Percentiles rank a stretch among this genome's conserved stretches.
Evolutionary conservation across 441 rosid genomes (phyloP).

Genomic region (Arabidopsis hybrid): DNA sequence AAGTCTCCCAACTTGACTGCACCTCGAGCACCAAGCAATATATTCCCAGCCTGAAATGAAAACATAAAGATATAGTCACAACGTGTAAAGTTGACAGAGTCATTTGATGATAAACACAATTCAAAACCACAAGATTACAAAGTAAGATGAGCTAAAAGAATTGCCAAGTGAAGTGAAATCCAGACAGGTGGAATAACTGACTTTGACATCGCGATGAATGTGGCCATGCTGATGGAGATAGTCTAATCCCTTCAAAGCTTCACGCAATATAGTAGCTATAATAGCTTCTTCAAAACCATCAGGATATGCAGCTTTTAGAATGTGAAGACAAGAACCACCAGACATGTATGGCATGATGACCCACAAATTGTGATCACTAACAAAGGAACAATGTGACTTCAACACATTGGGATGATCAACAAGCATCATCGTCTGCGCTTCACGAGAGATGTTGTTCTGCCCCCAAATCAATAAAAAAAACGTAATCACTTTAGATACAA

Average conservation of each 20-base stretch:
- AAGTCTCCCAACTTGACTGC: slow-evolving; percentile 91
- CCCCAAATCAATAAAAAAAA: slow-evolving; percentile 5
- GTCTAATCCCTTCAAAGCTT: slow-evolving; percentile 87
- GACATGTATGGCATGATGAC: slow-evolving; percentile 98
- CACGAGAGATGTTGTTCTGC: slow-evolving; percentile 86
- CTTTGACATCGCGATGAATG: slow-evolving; percentile 98
- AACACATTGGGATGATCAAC: slow-evolving; percentile 94
- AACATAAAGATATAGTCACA: slow-evolving; percentile 24
- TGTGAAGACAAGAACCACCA: slow-evolving; percentile 98
- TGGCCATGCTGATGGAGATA: slow-evolving; percentile 99
- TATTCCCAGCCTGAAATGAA: slow-evolving; percentile 82
- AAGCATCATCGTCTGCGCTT: slow-evolving; percentile 96
- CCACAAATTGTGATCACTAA: slow-evolving; percentile 91
- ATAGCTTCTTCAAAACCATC: slow-evolving; percentile 94
- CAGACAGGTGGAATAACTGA: slow-evolving; percentile 42
- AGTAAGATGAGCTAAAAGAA: background rate
- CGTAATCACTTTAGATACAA: background rate
- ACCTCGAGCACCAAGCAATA: slow-evolving; percentile 86
- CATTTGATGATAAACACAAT: too few relatives aligned
- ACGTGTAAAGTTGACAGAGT: too few relatives aligned
- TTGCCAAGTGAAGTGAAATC: background rate
- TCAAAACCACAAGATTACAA: background rate
- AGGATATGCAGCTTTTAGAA: slow-evolving; percentile 89
- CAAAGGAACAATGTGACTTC: slow-evolving; percentile 94
- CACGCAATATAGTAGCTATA: slow-evolving; percentile 89